Evolutionary conservation across 2,329 filamentous ascomycete species (phyloP).

Genomic region (Claviceps spartinae): DNA sequence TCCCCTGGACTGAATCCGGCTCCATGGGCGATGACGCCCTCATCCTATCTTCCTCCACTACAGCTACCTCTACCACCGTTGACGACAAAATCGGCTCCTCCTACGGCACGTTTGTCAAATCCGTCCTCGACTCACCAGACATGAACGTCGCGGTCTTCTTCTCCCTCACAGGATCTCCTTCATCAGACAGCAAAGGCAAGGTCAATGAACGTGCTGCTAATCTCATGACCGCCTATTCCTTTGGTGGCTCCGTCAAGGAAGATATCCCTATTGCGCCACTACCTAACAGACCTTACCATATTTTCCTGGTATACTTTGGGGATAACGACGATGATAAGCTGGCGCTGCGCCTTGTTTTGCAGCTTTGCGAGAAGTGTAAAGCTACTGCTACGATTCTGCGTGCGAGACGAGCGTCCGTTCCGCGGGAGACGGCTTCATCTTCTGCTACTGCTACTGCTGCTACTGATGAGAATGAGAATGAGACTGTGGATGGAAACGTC

Average conservation of each 20-base stretch:
- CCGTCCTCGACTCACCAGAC: slow-evolving; percentile 48
- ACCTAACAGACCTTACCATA: slow-evolving; percentile 59
- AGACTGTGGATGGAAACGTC: no score
- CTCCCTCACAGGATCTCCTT: slow-evolving; percentile 37
- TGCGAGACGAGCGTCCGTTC: slow-evolving; percentile 1
- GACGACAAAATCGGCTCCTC: slow-evolving; percentile 26
- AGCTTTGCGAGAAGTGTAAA: slow-evolving; percentile 65
- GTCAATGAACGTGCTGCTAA: slow-evolving; percentile 19
- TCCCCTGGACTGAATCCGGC: slow-evolving; percentile 84
- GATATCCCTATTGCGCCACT: slow-evolving; percentile 45
- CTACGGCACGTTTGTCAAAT: slow-evolving; percentile 63
- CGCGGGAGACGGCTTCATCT: not conserved
- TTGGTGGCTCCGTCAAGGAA: slow-evolving; percentile 36
- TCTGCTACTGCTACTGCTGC: not conserved
- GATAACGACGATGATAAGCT: slow-evolving; percentile 63
- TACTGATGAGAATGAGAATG: not conserved
- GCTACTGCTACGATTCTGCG: slow-evolving; percentile 64
- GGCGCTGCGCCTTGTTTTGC: slow-evolving; percentile 68
- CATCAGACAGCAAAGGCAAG: slow-evolving; percentile 22
- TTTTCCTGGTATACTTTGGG: slow-evolving; percentile 81
- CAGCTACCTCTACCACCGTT: slow-evolving; percentile 10
- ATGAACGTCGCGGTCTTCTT: slow-evolving; percentile 73
- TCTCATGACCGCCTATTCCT: slow-evolving; percentile 40
- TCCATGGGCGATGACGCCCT: slow-evolving; percentile 54
- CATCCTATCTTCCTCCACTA: slow-evolving; percentile 10